These are phyloP conservation scores for Closterium sp. DNA, from an alignment of 139 green algal genomes.

Conservation along the genomic window DNA sequence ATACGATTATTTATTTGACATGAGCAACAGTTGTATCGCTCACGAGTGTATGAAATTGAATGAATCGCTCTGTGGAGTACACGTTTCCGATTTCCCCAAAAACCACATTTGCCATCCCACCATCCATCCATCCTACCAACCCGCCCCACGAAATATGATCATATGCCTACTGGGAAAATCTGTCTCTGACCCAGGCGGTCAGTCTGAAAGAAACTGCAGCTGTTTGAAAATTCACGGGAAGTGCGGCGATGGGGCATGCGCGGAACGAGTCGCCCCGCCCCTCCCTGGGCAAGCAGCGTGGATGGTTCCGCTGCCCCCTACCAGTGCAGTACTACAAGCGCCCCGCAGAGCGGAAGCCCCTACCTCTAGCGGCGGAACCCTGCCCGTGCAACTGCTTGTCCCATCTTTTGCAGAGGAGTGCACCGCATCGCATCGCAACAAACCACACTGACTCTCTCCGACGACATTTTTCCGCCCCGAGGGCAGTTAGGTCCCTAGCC, in stretches of 20 bases:
- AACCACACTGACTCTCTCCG: no score
- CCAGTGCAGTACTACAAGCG: no score
- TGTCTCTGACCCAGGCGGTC: background rate
- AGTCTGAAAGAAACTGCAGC: no score
- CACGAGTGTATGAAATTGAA: no score
- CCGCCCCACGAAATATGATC: background rate
- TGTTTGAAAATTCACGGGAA: no score
- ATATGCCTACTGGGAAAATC: background rate
- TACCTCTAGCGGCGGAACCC: no score
- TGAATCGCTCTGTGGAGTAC: no score
- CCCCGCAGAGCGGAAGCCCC: background rate
- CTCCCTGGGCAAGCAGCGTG: background rate
- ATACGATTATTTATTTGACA: no score
- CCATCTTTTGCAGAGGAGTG: background rate
- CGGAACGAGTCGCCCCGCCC: background rate
- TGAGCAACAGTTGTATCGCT: no score
- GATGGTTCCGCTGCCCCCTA: no score
- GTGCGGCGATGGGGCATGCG: background rate
- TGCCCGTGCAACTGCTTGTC: background rate
- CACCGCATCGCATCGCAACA: background rate
- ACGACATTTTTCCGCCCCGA: no score
- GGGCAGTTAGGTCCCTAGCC: background rate
- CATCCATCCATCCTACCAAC: background rate
- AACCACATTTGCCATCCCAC: background rate
- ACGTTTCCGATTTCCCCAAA: no score